Percentiles rank a stretch among this genome's conserved stretches.
These are phyloP conservation scores for Buddleja alternifolia DNA, from an alignment of 257 asterid species.

Conservation along the genomic window DNA sequence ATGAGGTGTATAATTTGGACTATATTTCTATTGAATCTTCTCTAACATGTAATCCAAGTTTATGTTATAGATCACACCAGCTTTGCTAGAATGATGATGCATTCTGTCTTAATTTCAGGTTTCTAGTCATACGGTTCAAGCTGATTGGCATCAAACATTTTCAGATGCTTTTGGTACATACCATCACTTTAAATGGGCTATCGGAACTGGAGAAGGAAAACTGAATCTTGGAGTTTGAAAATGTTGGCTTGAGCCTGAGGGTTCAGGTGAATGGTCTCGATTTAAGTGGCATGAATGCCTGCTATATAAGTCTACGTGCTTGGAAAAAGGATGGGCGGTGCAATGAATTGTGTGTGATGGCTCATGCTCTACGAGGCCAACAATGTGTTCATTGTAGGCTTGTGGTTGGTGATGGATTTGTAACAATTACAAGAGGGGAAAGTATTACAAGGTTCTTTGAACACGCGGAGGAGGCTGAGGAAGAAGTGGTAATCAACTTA, in stretches of 20 bases:
- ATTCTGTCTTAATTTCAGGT: conserved; percentile 61
- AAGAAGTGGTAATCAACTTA: conserved; percentile 84
- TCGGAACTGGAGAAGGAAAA: conserved; percentile 96
- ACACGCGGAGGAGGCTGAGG: conserved; percentile 99
- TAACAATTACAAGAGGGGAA: conserved; percentile 78
- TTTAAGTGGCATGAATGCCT: conserved; percentile 77
- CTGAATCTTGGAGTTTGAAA: conserved; percentile 86
- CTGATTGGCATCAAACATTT: conserved; percentile 91
- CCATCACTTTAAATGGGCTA: conserved; percentile 96
- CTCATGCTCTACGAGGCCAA: conserved; percentile 93
- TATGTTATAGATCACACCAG: conserved; percentile 17
- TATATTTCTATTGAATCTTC: conserved; percentile 22
- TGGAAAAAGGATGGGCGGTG: conserved; percentile 88
- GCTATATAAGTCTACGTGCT: conserved; percentile 89
- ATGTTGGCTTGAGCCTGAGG: conserved; percentile 85
- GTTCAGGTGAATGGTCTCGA: conserved; percentile 90
- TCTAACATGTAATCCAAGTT: conserved; percentile 8
- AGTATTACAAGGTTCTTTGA: conserved; percentile 87
- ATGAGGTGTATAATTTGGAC: conserved; percentile 64
- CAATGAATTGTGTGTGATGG: conserved; percentile 85
- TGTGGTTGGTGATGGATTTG: conserved; percentile 90
- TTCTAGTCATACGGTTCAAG: conserved; percentile 80
- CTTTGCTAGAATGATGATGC: conserved; percentile 33
- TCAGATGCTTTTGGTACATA: conserved; percentile 71
- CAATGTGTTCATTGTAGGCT: conserved; percentile 95